Evolutionary conservation across 2,329 filamentous ascomycete genomes (phyloP), one percentile per base, ranked within the genome.

Genomic region (Piedraia hortae): DNA sequence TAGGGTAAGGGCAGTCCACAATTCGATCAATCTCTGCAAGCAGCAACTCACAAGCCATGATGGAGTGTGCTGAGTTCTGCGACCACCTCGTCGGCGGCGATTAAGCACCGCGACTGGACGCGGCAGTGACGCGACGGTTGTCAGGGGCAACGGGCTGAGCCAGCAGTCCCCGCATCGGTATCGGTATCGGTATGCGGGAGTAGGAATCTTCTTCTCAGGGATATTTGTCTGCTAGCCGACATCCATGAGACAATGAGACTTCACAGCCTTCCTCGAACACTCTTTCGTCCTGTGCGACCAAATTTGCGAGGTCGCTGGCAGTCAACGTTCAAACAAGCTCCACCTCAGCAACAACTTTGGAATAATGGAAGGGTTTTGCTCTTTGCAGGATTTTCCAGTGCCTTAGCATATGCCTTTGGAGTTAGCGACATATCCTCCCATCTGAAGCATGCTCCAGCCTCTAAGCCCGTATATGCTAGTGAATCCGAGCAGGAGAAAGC

Each of bases 401-500:
- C 51, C 6, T 34, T 55, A n/a, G 51, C 57, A 3, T 63, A 62
- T 31, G 38, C 47, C 8, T 48, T 50, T 24, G 56, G 57, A 11
- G 41, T 45, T 25, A 49, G 45, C 23, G 47, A 48, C 16, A 23
- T 25, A 3, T 32, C 33, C 4, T 26, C 29, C 1, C 26, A 18
- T 14, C 13, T 28, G 13, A 7, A 10, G 16, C 18, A 20, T 22
- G 10, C 22, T 17, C 7, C 22, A 13, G 12, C 11, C n/a, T 14
- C 22, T 13, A 38, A 32, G 11, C 48, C 46, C 3, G 34, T 33
- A 11, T 63, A 61, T 46, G 59, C 55, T 4, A 47, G 38, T 12
- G 42, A 55, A 22, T 33, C 40, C 5, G 48, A 58, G 22, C 52
- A 62, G 48, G 51, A 62, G 32, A 47, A 44, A 34, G 61, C 61